Base-by-base conservation (phyloP, 2,329 filamentous ascomycete species). In the Cercospora sp. region DNA sequence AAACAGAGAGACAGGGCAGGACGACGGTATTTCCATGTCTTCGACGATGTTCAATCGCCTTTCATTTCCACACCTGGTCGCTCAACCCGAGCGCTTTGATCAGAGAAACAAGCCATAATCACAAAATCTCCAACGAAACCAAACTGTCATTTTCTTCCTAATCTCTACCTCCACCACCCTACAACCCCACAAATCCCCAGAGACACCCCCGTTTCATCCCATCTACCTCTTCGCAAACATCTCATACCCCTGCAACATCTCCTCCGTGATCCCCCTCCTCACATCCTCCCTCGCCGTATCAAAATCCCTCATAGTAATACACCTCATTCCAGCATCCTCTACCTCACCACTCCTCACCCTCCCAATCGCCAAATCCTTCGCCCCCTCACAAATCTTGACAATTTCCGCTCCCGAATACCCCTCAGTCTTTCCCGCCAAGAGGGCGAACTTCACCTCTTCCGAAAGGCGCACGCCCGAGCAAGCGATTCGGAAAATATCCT, bases 371-470 rank as follows among this genome's bases (percentile, higher is more conserved):
- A 59, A 66, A 31, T 79, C 76, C 53, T 80, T 79, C 1, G 78
- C 77, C 26, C 78, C 73, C 18, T 78, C 73, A 72, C 82, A 84
- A 4, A 91, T 84, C 20, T 82, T 84, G 48, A 89, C 86, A 68
- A 97, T 87, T 80, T 97, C 94, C 0, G 94, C 93, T 2, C 94
- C 94, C 1, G 93, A 95, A 78, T 91, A 92, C 0, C 93, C 93
- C 7, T 93, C 90, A 0, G 91, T 91, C 58, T 82, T 79, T 16
- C 78, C 75, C 5, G 91, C 91, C 31, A 97, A 80, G 60, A 84
- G 81, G 0, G 84, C 80, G 8, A 92, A 78, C 75, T 93, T 87
- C 13, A 97, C 87, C 64, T 92, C 90, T 0, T 82, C 76, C 31
- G 83, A 80, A 45, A 93, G 82, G 23, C 86, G 82, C 62, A 91